Base-by-base conservation (phyloP, 2,329 filamentous ascomycete genomes). In the Penicillium occitanis region DNA sequence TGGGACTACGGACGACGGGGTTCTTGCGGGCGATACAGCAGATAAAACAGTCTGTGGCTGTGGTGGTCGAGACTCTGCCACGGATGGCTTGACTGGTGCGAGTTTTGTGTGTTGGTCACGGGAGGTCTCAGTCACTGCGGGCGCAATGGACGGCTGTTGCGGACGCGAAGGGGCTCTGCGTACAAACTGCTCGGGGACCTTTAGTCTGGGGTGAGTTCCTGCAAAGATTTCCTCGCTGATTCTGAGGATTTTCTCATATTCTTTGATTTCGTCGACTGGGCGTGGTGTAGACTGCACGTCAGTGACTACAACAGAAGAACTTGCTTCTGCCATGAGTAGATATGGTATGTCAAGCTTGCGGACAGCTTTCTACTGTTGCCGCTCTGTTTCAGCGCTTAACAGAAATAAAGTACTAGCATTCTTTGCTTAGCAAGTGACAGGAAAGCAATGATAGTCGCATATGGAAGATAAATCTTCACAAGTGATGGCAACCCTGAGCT, bases 211-310 rank as follows among this genome's bases (percentile, higher is more conserved):
- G 74, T 83, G 81, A 73, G 85, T 88, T 74, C 93, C 93, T 77
- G 91, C 87, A 75, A 95, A 83, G 72, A 98, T 86, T 71, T 88
- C 85, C 82, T 97, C 91, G 78, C 89, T 90, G 78, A 98, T 88
- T 71, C 84, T 87, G 74, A 96, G 77, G 73, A 98, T 91, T 80
- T 90, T 92, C 75, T 90, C 86, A 82, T 92, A 95, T 79, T 93
- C 87, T 72, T 83, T 78, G 60, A 90, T 79, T 74, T 90, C 87
- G 73, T 84, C 81, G 66, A 83, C 75, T 70, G 87, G 67, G 65
- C 75, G 71, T 63, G 73, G 68, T 35, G 72, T 71, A 50, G 70
- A 63, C 69, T 73, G 67, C 65, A 73, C 69, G 67, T 72, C 72
- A 69, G 73, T 71, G 68, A 76, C 67, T 67, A 73, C 68, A 65